phyloP scores from a whole-genome alignment of 1,284 basidiomycete genomes.

The Tylopilus sp. region DNA sequence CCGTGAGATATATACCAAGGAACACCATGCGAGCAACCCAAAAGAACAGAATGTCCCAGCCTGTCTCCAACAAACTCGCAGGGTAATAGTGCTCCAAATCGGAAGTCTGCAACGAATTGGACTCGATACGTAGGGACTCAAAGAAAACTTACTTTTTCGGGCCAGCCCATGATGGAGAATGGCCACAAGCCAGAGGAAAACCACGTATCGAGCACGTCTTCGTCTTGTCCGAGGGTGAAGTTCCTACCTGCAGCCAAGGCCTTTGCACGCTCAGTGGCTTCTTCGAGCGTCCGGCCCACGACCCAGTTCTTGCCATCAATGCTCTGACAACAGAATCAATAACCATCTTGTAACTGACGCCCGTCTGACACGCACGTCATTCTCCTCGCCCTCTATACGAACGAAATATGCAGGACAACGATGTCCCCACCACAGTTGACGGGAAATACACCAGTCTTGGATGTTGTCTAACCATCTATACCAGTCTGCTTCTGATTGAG shows the following conservation, averaged over 20 bases:
- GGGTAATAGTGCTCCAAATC: constrained; percentile 88
- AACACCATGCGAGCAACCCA: constrained; percentile 99
- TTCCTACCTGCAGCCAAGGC: constrained; percentile 66
- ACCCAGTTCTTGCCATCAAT: constrained; percentile 86
- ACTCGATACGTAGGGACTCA: neutral
- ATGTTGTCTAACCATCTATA: constrained; percentile 95
- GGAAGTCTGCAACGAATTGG: constrained; percentile 46
- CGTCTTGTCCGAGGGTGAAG: constrained; percentile 89
- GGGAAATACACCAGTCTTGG: constrained; percentile 99
- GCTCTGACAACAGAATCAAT: constrained; percentile 38
- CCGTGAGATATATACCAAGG: constrained; percentile 89
- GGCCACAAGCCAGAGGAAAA: constrained; percentile 99
- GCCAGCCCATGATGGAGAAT: constrained; percentile 98
- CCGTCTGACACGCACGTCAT: constrained; percentile 55
- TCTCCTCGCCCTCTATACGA: constrained; percentile 74
- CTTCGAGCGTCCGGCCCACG: constrained; percentile 77
- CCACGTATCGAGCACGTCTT: constrained; percentile 99
- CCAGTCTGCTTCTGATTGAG: constrained; percentile 91
- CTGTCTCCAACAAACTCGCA: constrained; percentile 87
- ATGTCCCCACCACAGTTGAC: constrained; percentile 99
- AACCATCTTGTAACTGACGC: neutral
- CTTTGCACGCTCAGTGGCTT: constrained; percentile 79
- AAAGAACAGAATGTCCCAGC: constrained; percentile 99
- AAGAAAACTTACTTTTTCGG: constrained; percentile 60
- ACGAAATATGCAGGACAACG: constrained; percentile 95